Percentiles rank a stretch among this genome's conserved stretches.
phyloP scores from a whole-genome alignment of 2,329 filamentous ascomycete species.

The Rhinocladiella similis region DNA sequence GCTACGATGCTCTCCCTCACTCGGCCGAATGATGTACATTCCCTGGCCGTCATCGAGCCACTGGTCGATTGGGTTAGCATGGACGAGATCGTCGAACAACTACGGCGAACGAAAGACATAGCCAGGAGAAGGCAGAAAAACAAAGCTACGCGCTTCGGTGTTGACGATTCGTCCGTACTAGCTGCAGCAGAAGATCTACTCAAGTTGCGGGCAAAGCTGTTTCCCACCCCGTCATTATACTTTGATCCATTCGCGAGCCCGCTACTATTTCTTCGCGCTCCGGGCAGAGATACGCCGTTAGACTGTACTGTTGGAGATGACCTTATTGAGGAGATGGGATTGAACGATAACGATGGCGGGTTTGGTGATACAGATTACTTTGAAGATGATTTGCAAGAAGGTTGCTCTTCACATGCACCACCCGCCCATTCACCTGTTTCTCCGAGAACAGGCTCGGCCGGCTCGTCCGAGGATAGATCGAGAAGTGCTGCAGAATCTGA shows the following conservation, averaged over 20 bases:
- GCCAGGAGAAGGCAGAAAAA: slow-evolving; percentile 22
- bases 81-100: slow-evolving; percentile 34
- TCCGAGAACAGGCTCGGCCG: neutral
- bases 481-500: neutral
- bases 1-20: slow-evolving; percentile 45
- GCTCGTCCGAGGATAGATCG: neutral
- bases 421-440: neutral
- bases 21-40: slow-evolving; percentile 37
- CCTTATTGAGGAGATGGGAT: slow-evolving; percentile 13
- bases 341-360: slow-evolving; percentile 7
- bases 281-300: slow-evolving; percentile 39
- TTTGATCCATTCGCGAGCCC: slow-evolving; percentile 48
- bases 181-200: slow-evolving; percentile 23
- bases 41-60: slow-evolving; percentile 35
- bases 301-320: slow-evolving; percentile 9
- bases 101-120: neutral
- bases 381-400: slow-evolving; percentile 13
- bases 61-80: slow-evolving; percentile 36
- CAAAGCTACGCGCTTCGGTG: slow-evolving; percentile 24
- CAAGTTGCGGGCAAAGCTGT: slow-evolving; percentile 39
- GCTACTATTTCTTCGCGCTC: slow-evolving; percentile 42
- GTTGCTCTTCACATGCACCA: neutral
- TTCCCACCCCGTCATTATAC: slow-evolving; percentile 36
- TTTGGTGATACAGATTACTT: slow-evolving; percentile 3
- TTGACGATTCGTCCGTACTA: slow-evolving; percentile 1